Evolutionary conservation across 768 basidiomycete genomes (phyloP), one percentile per base, ranked within the genome.

Genomic region (Hemileccinum impolitum): DNA sequence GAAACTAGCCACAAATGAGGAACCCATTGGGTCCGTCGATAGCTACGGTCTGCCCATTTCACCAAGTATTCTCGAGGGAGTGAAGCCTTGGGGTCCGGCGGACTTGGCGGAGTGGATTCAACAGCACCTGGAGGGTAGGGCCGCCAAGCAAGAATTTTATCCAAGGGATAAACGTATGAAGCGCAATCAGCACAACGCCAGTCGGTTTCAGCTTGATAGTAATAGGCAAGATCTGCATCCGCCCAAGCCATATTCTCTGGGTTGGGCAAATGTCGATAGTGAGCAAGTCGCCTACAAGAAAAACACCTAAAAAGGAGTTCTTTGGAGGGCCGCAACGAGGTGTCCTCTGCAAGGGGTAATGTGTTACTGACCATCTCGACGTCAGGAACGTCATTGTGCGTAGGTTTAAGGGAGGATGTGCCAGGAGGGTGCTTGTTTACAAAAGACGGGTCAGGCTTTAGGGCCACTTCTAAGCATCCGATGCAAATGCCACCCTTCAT

Each of bases 31-130:
- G 80, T 71, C 37, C 86, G 80, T 45, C 87, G 74, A 66, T 89
- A 97, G 55, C 92, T 90, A 39, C 86, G 72, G 35, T 76, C 82
- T 9, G 67, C 66, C 92, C 93, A 97, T 65, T 97, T 97, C 47
- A 97, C 82, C 12, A 97, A 81, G 64, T 97, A 97, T 66, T 95
- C 91, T 38, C 94, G 72, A n/a, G 90, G 90, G 14, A 94, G 74
- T 30, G 71, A 58, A 21, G 72, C 64, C 63, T 84, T 93, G 64
- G 74, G 74, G 54, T 81, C 69, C 0, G 78, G 72, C 3, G 69
- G 58, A 45, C 76, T 70, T 7, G 70, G 60, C 25, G 58, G 68
- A 21, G 70, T 51, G 3, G 80, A 72, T 59, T 90, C 86, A 8
- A 75, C 65, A 15, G 81, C 86, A 51, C 77, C 75, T 1, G 76